Conservation (phyloP, 306 rosid genomes). For the Comarum palustre region DNA sequence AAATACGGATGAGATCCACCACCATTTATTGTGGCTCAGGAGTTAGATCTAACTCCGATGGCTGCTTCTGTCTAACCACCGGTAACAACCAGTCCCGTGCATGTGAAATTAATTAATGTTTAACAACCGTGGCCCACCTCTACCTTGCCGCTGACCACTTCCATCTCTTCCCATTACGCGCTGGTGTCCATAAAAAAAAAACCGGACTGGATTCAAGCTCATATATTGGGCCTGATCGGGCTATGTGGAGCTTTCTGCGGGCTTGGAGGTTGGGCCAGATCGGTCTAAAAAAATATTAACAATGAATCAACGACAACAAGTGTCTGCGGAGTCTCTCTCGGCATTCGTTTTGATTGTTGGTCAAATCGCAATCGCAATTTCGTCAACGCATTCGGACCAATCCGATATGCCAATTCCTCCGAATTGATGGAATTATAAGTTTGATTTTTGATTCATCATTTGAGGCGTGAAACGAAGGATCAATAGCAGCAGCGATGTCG, state of each 20-base stretch:
- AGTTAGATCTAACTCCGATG: neutral
- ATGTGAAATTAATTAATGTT: conserved; percentile 42
- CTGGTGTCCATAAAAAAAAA: neutral
- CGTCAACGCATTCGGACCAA: conserved; percentile 10
- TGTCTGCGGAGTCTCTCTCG: neutral
- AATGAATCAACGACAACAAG: too few species aligned
- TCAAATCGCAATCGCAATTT: neutral
- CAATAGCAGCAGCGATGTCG: conserved; percentile 37
- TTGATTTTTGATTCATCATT: neutral
- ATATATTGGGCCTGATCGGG: too few species aligned
- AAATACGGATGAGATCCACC: neutral
- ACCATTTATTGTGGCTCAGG: neutral
- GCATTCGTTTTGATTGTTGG: neutral
- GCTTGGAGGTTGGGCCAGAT: too few species aligned
- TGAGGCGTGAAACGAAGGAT: too few species aligned
- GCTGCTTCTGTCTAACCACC: neutral
- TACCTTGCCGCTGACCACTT: conserved; percentile 37
- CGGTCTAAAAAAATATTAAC: too few species aligned
- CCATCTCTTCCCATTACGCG: conserved; percentile 20
- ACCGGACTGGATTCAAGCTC: too few species aligned
- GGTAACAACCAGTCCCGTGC: conserved; percentile 2
- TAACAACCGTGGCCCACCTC: too few species aligned
- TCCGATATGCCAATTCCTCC: neutral
- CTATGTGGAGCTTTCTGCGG: too few species aligned
- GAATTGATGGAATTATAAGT: neutral